phyloP scores from a whole-genome alignment of 352 stramenopile genomes.

The Globisporangium paddicum region DNA sequence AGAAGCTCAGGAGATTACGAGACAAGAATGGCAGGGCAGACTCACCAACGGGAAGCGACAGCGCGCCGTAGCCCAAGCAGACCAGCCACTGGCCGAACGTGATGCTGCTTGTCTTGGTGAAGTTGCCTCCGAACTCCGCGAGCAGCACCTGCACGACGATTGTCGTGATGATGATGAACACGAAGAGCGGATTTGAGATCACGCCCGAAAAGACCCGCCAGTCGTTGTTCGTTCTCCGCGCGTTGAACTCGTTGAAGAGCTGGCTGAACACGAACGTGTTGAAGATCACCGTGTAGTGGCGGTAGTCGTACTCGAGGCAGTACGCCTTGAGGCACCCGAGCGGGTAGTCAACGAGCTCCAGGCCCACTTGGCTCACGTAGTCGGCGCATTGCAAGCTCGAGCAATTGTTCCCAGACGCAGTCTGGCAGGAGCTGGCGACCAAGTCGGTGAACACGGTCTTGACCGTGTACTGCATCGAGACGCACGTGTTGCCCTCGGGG shows the following conservation, averaged over 20 bases:
- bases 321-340: constrained; percentile 36
- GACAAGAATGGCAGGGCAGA: not conserved
- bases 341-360: constrained; percentile 40
- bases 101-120: constrained; percentile 73
- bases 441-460: constrained; percentile 48
- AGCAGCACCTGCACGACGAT: constrained; percentile 94
- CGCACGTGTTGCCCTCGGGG: constrained; percentile 51
- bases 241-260: constrained; percentile 90
- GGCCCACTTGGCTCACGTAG: constrained; percentile 37
- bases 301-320: constrained; percentile 69
- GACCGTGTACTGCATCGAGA: constrained; percentile 31
- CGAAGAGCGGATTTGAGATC: constrained; percentile 90
- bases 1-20: not conserved
- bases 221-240: constrained; percentile 90
- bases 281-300: constrained; percentile 97
- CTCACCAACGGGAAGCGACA: constrained; percentile 71
- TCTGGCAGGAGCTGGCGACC: constrained; percentile 35
- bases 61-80: constrained; percentile 49
- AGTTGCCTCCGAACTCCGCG: constrained; percentile 92
- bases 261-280: constrained; percentile 98
- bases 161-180: constrained; percentile 90
- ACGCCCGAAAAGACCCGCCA: constrained; percentile 95
- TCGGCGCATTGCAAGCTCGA: constrained; percentile 49
- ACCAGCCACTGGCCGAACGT: constrained; percentile 56
- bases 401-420: constrained; percentile 38